Percentiles rank a stretch among this genome's conserved stretches.
Conservation (phyloP, 805 yeast genomes). For the Debaryomyces castellii region DNA sequence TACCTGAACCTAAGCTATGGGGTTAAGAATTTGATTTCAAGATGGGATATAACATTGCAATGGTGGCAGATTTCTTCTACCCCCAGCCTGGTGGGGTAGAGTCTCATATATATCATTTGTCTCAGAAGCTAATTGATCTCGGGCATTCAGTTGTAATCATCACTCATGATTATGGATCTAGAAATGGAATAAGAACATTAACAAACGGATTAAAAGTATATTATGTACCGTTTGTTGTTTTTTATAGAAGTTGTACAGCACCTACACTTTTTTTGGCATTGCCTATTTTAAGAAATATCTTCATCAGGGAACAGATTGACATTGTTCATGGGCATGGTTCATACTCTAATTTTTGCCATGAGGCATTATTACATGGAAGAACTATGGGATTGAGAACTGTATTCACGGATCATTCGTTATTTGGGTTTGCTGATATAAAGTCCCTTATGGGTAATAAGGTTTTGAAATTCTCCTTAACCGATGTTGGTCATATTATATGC, state of each 20-base stretch:
- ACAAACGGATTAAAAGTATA: constrained; percentile 93
- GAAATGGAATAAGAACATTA: constrained; percentile 79
- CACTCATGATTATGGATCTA: constrained; percentile 83
- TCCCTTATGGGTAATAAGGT: constrained; percentile 85
- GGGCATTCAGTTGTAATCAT: constrained; percentile 87
- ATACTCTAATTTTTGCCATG: constrained; percentile 81
- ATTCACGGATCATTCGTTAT: constrained; percentile 92
- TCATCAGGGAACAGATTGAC: constrained; percentile 81
- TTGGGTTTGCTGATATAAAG: constrained; percentile 87
- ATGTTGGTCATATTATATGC: constrained; percentile 91
- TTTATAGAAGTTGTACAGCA: constrained; percentile 80
- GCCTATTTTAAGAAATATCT: constrained; percentile 80
- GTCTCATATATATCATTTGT: constrained; percentile 86
- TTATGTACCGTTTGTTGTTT: constrained; percentile 77
- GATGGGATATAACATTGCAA: constrained; percentile 44
- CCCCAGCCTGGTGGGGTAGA: constrained; percentile 99
- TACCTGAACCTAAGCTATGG: background rate
- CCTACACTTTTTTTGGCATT: constrained; percentile 89
- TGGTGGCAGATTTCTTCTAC: constrained; percentile 96
- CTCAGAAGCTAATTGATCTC: constrained; percentile 72
- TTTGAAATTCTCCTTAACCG: constrained; percentile 77
- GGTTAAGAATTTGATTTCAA: background rate
- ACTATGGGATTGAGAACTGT: constrained; percentile 92
- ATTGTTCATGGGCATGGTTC: constrained; percentile 96
- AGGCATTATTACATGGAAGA: constrained; percentile 85